Base-by-base conservation (phyloP, 1,139 yeast genomes). In the Chernovozyma aurita region DNA sequence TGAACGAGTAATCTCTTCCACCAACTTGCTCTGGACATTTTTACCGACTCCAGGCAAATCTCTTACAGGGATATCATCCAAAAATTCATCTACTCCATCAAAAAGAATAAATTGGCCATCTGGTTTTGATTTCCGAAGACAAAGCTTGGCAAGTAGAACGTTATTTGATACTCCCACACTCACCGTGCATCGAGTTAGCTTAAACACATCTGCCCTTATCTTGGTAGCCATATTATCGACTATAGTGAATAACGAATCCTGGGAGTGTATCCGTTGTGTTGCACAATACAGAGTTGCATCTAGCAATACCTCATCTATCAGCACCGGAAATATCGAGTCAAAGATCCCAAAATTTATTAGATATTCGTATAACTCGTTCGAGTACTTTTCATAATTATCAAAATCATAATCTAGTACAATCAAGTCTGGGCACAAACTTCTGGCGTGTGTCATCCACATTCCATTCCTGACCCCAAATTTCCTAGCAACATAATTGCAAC, bases 31-130 rank as follows among this genome's bases (percentile, higher is more conserved):
- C 3, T 64, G 61, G 13, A 81, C 67, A 7, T 80, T 68, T 3
- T 56, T 45, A 0, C 97, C 97, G n/a, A 87, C 73, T 0, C 97
- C 97, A 0, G 97, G 98, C n/a, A 92, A 57, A 33, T 75, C 78
- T 5, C 63, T 55, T 0, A 87, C 65, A 4, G 62, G 53, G n/a
- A 82, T 53, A 1, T 55, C 45, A 6, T 58, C 52, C 27, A 86
- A 54, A 44, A 75, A 74, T 0, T 45, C 44, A 1, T 54, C 48
- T 1, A 65, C 50, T 2, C 62, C 52, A 2, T 59, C 58, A 28
- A 54, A 43, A 7, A 75, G 53, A 35, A 57, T 55, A 39, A 56
- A 70, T 24, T 65, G 63, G 0, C 95, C 95, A 47, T 82, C 64
- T 0, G 98, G 98, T 53, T 92, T 92, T 0, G 96, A 95, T 32